phyloP scores from a whole-genome alignment of 768 basidiomycete genomes.

The Boletales sp. region DNA sequence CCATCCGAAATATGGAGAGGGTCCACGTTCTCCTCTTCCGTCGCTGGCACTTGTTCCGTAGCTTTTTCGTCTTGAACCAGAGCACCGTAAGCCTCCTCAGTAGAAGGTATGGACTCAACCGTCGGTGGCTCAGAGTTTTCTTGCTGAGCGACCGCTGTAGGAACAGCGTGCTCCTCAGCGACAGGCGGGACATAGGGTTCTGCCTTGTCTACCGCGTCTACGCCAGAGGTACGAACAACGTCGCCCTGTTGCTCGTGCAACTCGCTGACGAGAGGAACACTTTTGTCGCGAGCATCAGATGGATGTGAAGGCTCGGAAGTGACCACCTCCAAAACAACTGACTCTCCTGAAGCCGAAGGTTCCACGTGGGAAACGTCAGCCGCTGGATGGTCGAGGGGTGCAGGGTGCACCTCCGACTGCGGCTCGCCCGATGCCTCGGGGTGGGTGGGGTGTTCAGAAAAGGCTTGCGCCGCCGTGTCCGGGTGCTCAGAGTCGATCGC shows the following conservation, averaged over 20 bases:
- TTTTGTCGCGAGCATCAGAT: slow-evolving; percentile 6
- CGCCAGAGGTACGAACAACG: neutral
- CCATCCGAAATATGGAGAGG: slow-evolving; percentile 63
- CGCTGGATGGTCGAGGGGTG: slow-evolving; percentile 14
- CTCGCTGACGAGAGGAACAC: slow-evolving; percentile 15
- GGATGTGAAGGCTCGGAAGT: slow-evolving; percentile 5
- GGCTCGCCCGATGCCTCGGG: slow-evolving; percentile 6
- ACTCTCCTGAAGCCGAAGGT: slow-evolving; percentile 6
- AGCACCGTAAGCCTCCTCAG: slow-evolving; percentile 6
- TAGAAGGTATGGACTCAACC: slow-evolving; percentile 8
- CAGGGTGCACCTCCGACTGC: slow-evolving; percentile 7
- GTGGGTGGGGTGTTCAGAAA: slow-evolving; percentile 6
- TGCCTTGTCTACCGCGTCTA: slow-evolving; percentile 3
- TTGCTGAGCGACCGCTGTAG: slow-evolving; percentile 10
- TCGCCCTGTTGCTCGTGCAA: slow-evolving; percentile 14
- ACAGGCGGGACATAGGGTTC: slow-evolving; percentile 1
- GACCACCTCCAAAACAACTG: slow-evolving; percentile 4
- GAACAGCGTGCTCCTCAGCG: slow-evolving; percentile 3
- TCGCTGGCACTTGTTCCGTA: slow-evolving; percentile 7
- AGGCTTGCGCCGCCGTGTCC: neutral
- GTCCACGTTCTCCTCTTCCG: slow-evolving; percentile 28
- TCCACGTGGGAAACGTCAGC: slow-evolving; percentile 18
- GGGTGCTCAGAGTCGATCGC: slow-evolving; percentile 14
- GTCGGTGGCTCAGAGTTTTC: slow-evolving; percentile 6
- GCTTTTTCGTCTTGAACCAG: slow-evolving; percentile 8